phyloP scores from a whole-genome alignment of 169 alveolate genomes.

The Plasmodium coatneyi region DNA sequence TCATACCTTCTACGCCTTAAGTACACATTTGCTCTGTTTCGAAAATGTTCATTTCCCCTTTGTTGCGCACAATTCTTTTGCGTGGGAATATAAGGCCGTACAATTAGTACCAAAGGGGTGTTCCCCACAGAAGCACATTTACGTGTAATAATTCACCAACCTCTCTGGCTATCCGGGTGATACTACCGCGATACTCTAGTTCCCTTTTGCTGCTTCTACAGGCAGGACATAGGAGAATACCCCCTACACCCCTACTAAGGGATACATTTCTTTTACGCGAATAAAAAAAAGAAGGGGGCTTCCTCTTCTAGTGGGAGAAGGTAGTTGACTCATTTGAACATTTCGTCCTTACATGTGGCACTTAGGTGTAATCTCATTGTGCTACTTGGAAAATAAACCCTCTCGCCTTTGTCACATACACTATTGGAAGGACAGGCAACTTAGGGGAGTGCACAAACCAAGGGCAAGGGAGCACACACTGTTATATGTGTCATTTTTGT shows the following conservation, averaged over 20 bases:
- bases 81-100: not conserved
- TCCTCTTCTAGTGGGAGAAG: not conserved
- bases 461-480: not conserved
- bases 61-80: not conserved
- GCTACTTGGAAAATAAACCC: not conserved
- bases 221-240: not conserved
- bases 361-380: not conserved
- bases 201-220: not conserved
- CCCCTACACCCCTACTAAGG: not conserved
- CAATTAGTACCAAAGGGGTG: not conserved
- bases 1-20: not conserved
- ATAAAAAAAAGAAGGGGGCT: not conserved
- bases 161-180: not conserved
- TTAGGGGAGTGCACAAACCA: not conserved
- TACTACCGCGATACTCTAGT: not conserved
- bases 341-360: not conserved
- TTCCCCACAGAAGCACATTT: not conserved
- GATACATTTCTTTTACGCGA: not conserved
- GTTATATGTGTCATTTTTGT: too few species aligned
- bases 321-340: not conserved
- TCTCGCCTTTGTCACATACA: not conserved
- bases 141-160: not conserved
- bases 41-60: not conserved
- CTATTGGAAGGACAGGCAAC: not conserved
- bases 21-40: not conserved